Evolutionary conservation across 2,329 filamentous ascomycete genomes (phyloP), one percentile per base, ranked within the genome.

Genomic region (Penicillium sclerotiorum): DNA sequence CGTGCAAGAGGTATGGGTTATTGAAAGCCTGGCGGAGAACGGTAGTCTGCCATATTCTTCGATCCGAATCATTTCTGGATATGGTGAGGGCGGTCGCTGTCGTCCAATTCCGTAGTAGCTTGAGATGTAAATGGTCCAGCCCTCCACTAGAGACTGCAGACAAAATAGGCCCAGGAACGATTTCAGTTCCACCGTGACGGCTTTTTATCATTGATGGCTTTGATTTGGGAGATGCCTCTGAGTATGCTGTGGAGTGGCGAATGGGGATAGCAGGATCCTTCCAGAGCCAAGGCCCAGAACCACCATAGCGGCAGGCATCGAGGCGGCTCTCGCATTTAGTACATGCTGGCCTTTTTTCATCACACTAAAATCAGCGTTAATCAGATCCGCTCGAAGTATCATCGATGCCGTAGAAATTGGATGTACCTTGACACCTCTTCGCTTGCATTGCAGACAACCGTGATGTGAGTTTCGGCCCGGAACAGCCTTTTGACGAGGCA

Each of bases 361-460:
- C 42, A 18, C 42, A 45, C 42, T 45, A 28, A 18, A 20, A 5
- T 27, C 30, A 5, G 23, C 20, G 20, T 45, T 22, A 37, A 18
- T 28, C 2, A 36, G n/a, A 12, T 37, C 20, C 13, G 33, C n/a
- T n/a, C n/a, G n/a, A n/a, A n/a, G n/a, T n/a, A n/a, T n/a, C n/a
- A n/a, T n/a, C n/a, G n/a, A n/a, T n/a, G n/a, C n/a, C n/a, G n/a
- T n/a, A n/a, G n/a, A n/a, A 13, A 4, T 22, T 21, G 18, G n/a
- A 27, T 28, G 12, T 36, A 45, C 42, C 42, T 45, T 45, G 30
- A 45, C 42, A 37, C 30, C 23, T 36, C 42, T 36, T 25, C 42
- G 42, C 42, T 45, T 45, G 30, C 42, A 45, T 45, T 45, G 32
- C 6, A 15, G n/a, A 15, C 33, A 36, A 8, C 33, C 33, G 15